Evolutionary conservation across 2,329 filamentous ascomycete genomes (phyloP).

Genomic region (Chaetomiaceae sp.): DNA sequence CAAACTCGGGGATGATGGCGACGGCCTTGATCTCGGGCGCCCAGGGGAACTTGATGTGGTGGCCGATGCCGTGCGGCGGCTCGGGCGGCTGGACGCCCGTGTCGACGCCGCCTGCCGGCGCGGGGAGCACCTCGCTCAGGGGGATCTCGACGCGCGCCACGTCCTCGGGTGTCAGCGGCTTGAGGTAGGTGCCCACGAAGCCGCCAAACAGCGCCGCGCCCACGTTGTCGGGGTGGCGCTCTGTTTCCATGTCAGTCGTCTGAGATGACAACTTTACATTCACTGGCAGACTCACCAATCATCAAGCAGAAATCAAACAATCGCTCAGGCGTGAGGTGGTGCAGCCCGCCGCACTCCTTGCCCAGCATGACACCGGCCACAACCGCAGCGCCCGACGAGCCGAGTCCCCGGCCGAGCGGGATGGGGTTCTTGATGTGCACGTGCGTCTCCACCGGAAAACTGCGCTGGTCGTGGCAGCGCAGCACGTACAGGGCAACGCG

Average conservation of each 20-base stretch:
- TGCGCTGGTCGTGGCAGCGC: slow-evolving; percentile 80
- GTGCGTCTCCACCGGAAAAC: slow-evolving; percentile 80
- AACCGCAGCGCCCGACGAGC: slow-evolving; percentile 92
- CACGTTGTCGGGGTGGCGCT: slow-evolving; percentile 90
- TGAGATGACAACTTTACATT: neutral
- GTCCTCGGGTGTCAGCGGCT: slow-evolving; percentile 84
- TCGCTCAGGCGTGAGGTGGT: slow-evolving; percentile 68
- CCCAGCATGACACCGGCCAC: slow-evolving; percentile 92
- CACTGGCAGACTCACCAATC: slow-evolving; percentile 60
- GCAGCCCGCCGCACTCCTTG: slow-evolving; percentile 79
- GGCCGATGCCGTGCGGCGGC: slow-evolving; percentile 88
- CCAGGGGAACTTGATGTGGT: slow-evolving; percentile 95
- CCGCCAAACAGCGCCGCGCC: slow-evolving; percentile 93
- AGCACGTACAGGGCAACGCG: slow-evolving; percentile 92
- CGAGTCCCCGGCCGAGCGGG: slow-evolving; percentile 83
- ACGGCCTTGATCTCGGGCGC: slow-evolving; percentile 93
- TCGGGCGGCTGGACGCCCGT: slow-evolving; percentile 82
- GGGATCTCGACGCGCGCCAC: slow-evolving; percentile 90
- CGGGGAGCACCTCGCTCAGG: slow-evolving; percentile 84
- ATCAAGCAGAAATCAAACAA: slow-evolving; percentile 96
- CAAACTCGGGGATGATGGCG: slow-evolving; percentile 92
- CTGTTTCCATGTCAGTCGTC: slow-evolving; percentile 35
- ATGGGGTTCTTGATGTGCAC: slow-evolving; percentile 96
- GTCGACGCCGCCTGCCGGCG: slow-evolving; percentile 84
- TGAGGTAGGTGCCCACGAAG: slow-evolving; percentile 94